phyloP scores from a whole-genome alignment of 306 rosid species.

The Dryas drummondii region DNA sequence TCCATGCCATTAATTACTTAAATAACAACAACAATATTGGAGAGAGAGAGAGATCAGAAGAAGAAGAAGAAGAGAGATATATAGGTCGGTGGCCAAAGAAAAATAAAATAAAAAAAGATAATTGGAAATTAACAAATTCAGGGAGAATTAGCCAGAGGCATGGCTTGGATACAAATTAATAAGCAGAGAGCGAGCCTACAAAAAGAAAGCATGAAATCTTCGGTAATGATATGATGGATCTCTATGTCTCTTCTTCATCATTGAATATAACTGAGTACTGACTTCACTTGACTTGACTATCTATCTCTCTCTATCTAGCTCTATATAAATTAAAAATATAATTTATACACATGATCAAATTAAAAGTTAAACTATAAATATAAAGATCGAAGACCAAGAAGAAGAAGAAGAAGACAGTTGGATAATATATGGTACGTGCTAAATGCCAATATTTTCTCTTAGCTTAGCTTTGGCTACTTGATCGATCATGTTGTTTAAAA shows the following conservation, averaged over 20 bases:
- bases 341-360: slow-evolving; percentile 24
- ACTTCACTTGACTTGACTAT: not conserved
- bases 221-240: slow-evolving; percentile 12
- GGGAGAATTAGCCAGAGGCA: not conserved
- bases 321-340: slow-evolving; percentile 19
- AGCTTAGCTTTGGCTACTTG: too few species aligned
- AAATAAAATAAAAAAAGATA: not conserved
- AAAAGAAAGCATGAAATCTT: slow-evolving; percentile 8
- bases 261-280: not conserved
- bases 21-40: slow-evolving; percentile 4
- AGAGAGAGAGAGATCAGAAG: not conserved
- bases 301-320: slow-evolving; percentile 2
- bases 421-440: too few species aligned
- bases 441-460: too few species aligned
- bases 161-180: not conserved
- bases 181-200: not conserved
- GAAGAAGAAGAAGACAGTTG: too few species aligned
- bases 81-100: slow-evolving; percentile 9
- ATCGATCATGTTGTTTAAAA: not conserved
- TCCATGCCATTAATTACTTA: not conserved
- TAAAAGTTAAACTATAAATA: too few species aligned
- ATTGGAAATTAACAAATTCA: not conserved
- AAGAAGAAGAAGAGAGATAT: not conserved
- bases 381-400: too few species aligned
- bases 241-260: slow-evolving; percentile 8